phyloP scores from a whole-genome alignment of 2,329 filamentous ascomycete genomes.

The Botrytis aclada region DNA sequence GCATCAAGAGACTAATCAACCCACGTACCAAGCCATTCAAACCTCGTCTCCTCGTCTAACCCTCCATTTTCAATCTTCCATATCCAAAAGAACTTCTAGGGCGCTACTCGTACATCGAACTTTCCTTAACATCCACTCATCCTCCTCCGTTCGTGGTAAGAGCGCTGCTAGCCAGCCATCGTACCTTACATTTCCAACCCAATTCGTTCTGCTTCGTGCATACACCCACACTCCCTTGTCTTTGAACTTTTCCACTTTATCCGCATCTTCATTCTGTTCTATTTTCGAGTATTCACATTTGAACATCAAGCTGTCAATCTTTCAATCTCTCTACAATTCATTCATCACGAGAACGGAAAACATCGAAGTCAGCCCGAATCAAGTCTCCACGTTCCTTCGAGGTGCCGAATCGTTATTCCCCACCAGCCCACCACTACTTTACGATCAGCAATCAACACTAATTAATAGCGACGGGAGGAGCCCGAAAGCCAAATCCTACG shows the following conservation, averaged over 20 bases:
- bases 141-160: background rate
- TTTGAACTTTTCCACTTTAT: background rate
- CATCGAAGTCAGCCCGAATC: background rate
- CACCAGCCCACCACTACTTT: conserved; percentile 3
- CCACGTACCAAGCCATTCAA: background rate
- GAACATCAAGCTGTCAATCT: conserved; percentile 7
- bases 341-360: conserved; percentile 18
- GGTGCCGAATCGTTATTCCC: background rate
- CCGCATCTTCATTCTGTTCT: background rate
- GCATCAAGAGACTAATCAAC: background rate
- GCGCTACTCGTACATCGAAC: conserved; percentile 1
- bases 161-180: conserved; percentile 20
- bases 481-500: conserved; percentile 2
- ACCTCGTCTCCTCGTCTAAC: conserved; percentile 3
- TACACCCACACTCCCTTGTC: conserved; percentile 18
- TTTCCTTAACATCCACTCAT: conserved; percentile 4
- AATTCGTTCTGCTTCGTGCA: conserved; percentile 13
- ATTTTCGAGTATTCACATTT: background rate
- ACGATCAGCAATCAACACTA: conserved; percentile 14
- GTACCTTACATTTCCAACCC: conserved; percentile 16
- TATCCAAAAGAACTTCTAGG: conserved; percentile 13
- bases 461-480: conserved; percentile 16
- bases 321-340: background rate
- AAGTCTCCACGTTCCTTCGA: conserved; percentile 13
- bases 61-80: conserved; percentile 11